Evolutionary conservation across 371 early-diverging fungal species (phyloP).

Genomic region (Mucor racemosus): DNA sequence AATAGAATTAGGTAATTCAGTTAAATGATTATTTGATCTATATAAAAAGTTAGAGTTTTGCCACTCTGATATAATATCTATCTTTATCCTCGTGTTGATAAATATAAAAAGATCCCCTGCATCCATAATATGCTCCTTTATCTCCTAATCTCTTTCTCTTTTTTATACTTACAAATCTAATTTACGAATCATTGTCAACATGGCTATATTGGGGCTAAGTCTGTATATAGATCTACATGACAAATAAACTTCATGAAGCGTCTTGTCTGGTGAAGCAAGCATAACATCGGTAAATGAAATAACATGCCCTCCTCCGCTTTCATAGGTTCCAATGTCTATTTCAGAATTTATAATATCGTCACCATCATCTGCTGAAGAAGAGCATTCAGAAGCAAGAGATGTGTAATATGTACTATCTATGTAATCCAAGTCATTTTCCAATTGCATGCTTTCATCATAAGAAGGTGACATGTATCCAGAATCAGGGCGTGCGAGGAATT

Average conservation of each 20-base stretch:
- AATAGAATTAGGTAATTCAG: slow-evolving; percentile 30
- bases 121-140: slow-evolving; percentile 6
- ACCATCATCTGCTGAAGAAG: neutral
- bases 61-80: neutral
- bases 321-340: neutral
- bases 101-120: slow-evolving; percentile 4
- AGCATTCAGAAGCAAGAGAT: neutral
- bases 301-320: neutral
- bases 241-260: slow-evolving; percentile 18
- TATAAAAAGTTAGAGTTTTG: neutral
- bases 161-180: slow-evolving; percentile 33
- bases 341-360: too few species aligned
- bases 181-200: slow-evolving; percentile 26
- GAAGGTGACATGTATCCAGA: slow-evolving; percentile 16
- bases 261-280: slow-evolving; percentile 14
- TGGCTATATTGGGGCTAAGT: slow-evolving; percentile 30
- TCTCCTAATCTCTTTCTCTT: slow-evolving; percentile 2
- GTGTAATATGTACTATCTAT: slow-evolving; percentile 24
- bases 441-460: slow-evolving; percentile 5
- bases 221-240: slow-evolving; percentile 15
- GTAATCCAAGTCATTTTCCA: slow-evolving; percentile 22
- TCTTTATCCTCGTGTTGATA: slow-evolving; percentile 8
- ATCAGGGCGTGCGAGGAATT: slow-evolving; percentile 9
- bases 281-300: slow-evolving; percentile 22
- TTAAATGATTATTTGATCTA: slow-evolving; percentile 33